These are phyloP conservation scores for Kodamaea alishanica DNA, from an alignment of 1,139 yeast genomes.

Conservation along the genomic window DNA sequence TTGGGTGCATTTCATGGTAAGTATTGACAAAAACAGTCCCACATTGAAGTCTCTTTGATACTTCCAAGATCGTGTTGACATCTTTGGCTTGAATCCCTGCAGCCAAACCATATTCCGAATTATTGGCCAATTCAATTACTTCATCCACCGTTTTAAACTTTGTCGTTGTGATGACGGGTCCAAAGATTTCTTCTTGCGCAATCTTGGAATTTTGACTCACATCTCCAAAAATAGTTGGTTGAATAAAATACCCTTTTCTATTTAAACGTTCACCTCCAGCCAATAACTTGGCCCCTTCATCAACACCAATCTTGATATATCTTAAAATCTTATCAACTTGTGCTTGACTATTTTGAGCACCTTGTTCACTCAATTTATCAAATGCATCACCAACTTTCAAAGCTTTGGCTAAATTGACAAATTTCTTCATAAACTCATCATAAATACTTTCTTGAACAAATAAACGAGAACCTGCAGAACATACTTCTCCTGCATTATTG, in stretches of 20 bases:
- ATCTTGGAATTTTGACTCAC: conserved; percentile 25
- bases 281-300: conserved; percentile 22
- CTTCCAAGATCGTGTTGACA: conserved; percentile 45
- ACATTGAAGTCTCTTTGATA: conserved; percentile 22
- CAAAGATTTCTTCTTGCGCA: conserved; percentile 29
- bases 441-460: conserved; percentile 20
- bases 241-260: conserved; percentile 24
- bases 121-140: conserved; percentile 23
- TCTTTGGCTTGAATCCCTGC: conserved; percentile 10
- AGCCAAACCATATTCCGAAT: conserved; percentile 14
- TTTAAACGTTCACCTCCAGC: conserved; percentile 23
- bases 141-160: conserved; percentile 28
- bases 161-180: conserved; percentile 26
- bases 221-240: conserved; percentile 27
- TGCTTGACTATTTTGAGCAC: conserved; percentile 20
- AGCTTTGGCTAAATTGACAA: conserved; percentile 16
- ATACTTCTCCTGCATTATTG: conserved; percentile 22
- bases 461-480: conserved; percentile 22
- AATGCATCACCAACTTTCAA: conserved; percentile 16
- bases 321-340: conserved; percentile 20
- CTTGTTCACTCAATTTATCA: conserved; percentile 16
- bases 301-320: conserved; percentile 12
- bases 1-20: conserved; percentile 26
- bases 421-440: conserved; percentile 17
- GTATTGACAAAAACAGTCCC: conserved; percentile 30